phyloP scores from a whole-genome alignment of 805 yeast species.

The Lipomyces orientalis region DNA sequence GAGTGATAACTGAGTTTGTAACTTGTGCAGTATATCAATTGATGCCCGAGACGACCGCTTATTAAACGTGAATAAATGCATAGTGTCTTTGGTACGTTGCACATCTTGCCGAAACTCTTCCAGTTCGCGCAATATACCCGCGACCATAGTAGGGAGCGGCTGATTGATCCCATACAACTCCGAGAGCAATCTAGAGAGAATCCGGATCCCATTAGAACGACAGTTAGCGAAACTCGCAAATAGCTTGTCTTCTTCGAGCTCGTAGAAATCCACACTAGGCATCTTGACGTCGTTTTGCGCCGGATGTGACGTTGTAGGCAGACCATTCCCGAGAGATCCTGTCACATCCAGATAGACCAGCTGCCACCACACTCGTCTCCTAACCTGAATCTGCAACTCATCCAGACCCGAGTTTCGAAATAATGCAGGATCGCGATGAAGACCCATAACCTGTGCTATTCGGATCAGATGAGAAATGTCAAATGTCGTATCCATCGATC shows the following conservation, averaged over 20 bases:
- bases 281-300: constrained; percentile 20
- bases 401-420: constrained; percentile 11
- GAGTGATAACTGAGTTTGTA: not conserved
- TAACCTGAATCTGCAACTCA: constrained; percentile 5
- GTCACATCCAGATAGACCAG: constrained; percentile 22
- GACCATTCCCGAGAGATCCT: constrained; percentile 24
- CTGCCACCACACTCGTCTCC: constrained; percentile 33
- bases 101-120: not conserved
- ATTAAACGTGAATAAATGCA: not conserved
- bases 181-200: constrained; percentile 16
- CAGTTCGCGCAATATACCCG: constrained; percentile 3
- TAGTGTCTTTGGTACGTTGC: not conserved
- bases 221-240: constrained; percentile 22
- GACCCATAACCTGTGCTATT: constrained; percentile 29
- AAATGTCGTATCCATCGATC: constrained; percentile 12
- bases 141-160: not conserved
- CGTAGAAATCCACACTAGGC: constrained; percentile 14
- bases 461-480: constrained; percentile 25
- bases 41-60: not conserved
- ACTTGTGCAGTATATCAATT: constrained; percentile 1
- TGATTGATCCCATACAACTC: constrained; percentile 27
- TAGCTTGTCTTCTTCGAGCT: constrained; percentile 24
- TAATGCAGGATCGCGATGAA: constrained; percentile 27
- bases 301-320: constrained; percentile 20
- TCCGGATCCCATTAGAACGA: constrained; percentile 10